phyloP scores from a whole-genome alignment of 2,329 filamentous ascomycete genomes.

The Seiridium unicorne region DNA sequence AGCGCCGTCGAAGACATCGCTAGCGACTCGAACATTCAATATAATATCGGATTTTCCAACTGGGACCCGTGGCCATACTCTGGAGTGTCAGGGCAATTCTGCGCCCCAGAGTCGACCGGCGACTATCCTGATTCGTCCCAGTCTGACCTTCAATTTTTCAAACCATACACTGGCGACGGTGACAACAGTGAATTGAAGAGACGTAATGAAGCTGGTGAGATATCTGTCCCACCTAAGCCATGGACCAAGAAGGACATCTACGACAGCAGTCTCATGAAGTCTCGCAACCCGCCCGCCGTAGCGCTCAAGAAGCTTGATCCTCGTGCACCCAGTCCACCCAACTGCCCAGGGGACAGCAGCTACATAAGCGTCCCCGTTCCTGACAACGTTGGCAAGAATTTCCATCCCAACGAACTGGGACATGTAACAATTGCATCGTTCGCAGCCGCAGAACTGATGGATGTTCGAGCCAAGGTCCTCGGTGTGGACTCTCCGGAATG shows the following conservation, averaged over 20 bases:
- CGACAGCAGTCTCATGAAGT: constrained; percentile 21
- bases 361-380: constrained; percentile 23
- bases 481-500: constrained; percentile 12
- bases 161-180: constrained; percentile 18
- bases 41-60: constrained; percentile 23
- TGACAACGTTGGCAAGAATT: constrained; percentile 26
- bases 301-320: constrained; percentile 20
- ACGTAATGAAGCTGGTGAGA: neutral
- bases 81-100: constrained; percentile 29
- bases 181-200: neutral
- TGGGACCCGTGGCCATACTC: constrained; percentile 26
- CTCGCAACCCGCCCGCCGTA: constrained; percentile 18
- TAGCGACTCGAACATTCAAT: constrained; percentile 11
- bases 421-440: constrained; percentile 27
- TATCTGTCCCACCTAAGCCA: no score
- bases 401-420: constrained; percentile 30
- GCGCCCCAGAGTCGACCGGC: constrained; percentile 18
- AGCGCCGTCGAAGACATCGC: constrained; percentile 22
- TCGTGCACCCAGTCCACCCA: constrained; percentile 20
- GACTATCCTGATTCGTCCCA: constrained; percentile 27
- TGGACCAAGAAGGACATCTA: constrained; percentile 14
- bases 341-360: constrained; percentile 22
- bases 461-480: constrained; percentile 18
- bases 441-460: constrained; percentile 18
- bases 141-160: constrained; percentile 31